Percentiles rank a stretch among this genome's conserved stretches.
Evolutionary conservation across 2,329 filamentous ascomycete genomes (phyloP).

Genomic region (Xylariaceae sp.): DNA sequence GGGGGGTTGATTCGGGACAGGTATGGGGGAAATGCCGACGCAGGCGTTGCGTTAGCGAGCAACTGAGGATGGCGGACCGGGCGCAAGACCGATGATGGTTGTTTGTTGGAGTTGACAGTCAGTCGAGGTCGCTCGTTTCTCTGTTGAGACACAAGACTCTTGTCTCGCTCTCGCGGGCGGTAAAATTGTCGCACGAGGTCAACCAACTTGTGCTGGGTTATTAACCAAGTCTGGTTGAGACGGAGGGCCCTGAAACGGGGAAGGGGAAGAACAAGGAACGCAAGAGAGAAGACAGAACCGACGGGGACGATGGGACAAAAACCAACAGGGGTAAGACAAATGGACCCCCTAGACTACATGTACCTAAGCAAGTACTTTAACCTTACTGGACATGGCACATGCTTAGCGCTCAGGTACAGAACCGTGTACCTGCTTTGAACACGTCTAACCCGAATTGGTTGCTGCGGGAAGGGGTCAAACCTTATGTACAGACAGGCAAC

Average conservation of each 20-base stretch:
- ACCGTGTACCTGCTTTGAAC: too few relatives aligned
- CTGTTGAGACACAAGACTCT: slow-evolving; percentile 21
- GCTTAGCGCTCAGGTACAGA: too few relatives aligned
- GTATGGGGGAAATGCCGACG: slow-evolving; percentile 3
- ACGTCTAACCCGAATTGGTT: too few relatives aligned
- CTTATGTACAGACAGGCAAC: too few relatives aligned
- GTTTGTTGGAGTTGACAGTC: neutral
- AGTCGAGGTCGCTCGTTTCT: slow-evolving; percentile 12
- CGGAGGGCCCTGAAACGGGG: slow-evolving; percentile 18
- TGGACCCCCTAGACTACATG: too few relatives aligned
- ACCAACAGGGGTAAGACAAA: neutral
- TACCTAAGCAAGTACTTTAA: too few relatives aligned
- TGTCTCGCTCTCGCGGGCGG: slow-evolving; percentile 21
- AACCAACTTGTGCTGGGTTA: slow-evolving; percentile 4
- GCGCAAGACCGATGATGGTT: neutral
- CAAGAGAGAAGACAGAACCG: slow-evolving; percentile 14
- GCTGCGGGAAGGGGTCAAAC: too few relatives aligned
- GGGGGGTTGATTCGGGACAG: too few relatives aligned
- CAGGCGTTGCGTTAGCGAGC: neutral
- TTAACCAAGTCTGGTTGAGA: too few relatives aligned
- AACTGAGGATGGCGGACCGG: neutral
- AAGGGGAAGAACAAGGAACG: slow-evolving; percentile 18
- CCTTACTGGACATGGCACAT: too few relatives aligned
- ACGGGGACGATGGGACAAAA: slow-evolving; percentile 9
- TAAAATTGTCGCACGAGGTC: slow-evolving; percentile 20